Conservation (phyloP, 495 filamentous ascomycete genomes). For the Hyphodiscus hymeniophilus region DNA sequence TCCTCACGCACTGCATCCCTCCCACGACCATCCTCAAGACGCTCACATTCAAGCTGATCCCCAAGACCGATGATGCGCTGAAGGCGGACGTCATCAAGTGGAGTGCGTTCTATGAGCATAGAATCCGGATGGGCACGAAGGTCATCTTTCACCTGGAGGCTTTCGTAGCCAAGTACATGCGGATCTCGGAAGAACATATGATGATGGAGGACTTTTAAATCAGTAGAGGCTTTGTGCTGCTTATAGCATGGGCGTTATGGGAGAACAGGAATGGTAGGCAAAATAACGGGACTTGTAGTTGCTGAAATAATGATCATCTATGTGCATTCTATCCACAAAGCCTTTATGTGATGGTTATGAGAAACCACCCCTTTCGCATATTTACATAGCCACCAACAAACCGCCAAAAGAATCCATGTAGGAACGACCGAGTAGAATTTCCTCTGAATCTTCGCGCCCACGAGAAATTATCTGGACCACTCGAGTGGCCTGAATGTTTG, state of each 20-base stretch:
- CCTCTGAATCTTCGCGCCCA: too few species aligned
- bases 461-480: too few species aligned
- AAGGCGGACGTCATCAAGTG: constrained; percentile 91
- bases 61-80: constrained; percentile 74
- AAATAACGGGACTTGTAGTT: background rate
- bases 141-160: constrained; percentile 97
- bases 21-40: constrained; percentile 88
- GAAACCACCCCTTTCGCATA: too few species aligned
- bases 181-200: constrained; percentile 83
- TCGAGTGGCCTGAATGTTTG: too few species aligned
- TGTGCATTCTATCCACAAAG: background rate
- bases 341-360: background rate
- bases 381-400: too few species aligned
- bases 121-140: constrained; percentile 85
- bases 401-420: too few species aligned
- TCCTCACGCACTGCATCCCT: constrained; percentile 94
- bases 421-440: too few species aligned
- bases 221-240: background rate
- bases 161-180: constrained; percentile 97
- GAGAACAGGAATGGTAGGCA: background rate
- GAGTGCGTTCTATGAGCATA: constrained; percentile 95
- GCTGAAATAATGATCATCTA: background rate
- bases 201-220: constrained; percentile 79
- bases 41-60: constrained; percentile 85
- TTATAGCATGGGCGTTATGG: constrained; percentile 1